Base-by-base conservation (phyloP, 2,329 filamentous ascomycete genomes). In the Colletotrichum brevisporum region DNA sequence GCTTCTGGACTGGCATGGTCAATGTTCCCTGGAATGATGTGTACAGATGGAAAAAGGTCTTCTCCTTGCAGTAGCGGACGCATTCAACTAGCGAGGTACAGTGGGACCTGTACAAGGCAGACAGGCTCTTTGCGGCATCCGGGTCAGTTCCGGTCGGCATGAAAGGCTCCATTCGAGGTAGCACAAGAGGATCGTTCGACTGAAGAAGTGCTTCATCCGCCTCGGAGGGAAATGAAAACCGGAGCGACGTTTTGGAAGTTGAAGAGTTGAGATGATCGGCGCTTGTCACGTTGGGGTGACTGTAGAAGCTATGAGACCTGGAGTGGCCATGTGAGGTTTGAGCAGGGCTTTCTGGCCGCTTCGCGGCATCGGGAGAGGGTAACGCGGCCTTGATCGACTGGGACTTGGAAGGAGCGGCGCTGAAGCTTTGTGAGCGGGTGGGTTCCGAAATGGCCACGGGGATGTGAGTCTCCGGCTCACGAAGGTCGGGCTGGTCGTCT, bases 61-160 rank as follows among this genome's bases (percentile, higher is more conserved):
- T 97, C 80, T 98, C 94, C 77, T 96, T 97, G 85, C 95, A 98
- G 79, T 94, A 98, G 36, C 96, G 92, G 71, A 99, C 94, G 74
- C 94, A 95, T 80, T 99, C 96, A 39, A 99, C 92, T 5, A 99
- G 87, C 1, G 95, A 98, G 15, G 96, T 98, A 78, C 95, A 97
- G 78, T 98, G 95, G 3, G 95, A 96, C 57, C 94, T 90, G 78
- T 99, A 99, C 26, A 98, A 86, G 5, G 95, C 95, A 45, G 90
- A 90, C 24, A 99, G 84, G 4, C 94, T 95, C 75, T 93, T 93
- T 27, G 94, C 95, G 8, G 94, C 92, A 76, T 98, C 95, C 1
- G 88, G 85, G 78, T 99, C 96, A 6, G 95, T 97, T 64, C 93
- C 92, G 2, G 83, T 82, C 1, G 95, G 95, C 2, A 97, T 85